phyloP scores from a whole-genome alignment of 805 yeast genomes.

The Candida coleopterorum region DNA sequence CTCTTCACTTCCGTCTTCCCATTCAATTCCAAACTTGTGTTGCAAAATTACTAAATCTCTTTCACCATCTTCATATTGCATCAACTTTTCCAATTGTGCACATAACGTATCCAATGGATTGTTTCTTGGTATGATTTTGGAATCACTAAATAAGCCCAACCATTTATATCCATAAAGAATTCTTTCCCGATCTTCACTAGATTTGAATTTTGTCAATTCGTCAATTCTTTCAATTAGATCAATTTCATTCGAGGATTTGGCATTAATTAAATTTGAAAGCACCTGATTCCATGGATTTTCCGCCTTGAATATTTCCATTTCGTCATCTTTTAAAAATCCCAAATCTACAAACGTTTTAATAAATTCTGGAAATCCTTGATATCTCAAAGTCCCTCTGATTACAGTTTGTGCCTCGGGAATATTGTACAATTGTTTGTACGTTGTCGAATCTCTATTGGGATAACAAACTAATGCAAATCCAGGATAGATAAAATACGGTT shows the following conservation, averaged over 20 bases:
- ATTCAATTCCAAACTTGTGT: slow-evolving; percentile 96
- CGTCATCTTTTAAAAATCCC: slow-evolving; percentile 83
- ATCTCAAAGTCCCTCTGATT: slow-evolving; percentile 94
- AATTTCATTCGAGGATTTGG: slow-evolving; percentile 60
- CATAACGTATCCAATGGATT: slow-evolving; percentile 95
- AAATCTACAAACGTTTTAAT: slow-evolving; percentile 91
- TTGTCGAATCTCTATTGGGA: slow-evolving; percentile 97
- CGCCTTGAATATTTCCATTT: slow-evolving; percentile 49
- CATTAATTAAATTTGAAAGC: slow-evolving; percentile 67
- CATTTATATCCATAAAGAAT: slow-evolving; percentile 86
- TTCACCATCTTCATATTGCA: slow-evolving; percentile 95
- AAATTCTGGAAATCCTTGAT: slow-evolving; percentile 98
- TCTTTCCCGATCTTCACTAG: slow-evolving; percentile 76
- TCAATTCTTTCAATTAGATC: slow-evolving; percentile 76
- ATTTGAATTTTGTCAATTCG: slow-evolving; percentile 74
- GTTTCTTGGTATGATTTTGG: slow-evolving; percentile 77
- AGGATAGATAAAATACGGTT: slow-evolving; percentile 93
- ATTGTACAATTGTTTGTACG: slow-evolving; percentile 83
- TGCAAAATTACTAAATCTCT: slow-evolving; percentile 93
- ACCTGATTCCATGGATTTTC: slow-evolving; percentile 85
- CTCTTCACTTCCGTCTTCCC: slow-evolving; percentile 90
- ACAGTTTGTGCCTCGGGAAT: slow-evolving; percentile 98
- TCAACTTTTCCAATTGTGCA: slow-evolving; percentile 89
- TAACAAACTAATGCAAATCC: slow-evolving; percentile 93
- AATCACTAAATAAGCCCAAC: slow-evolving; percentile 87